phyloP scores from a whole-genome alignment of 441 rosid species.

The Pelargonium fulgidum region DNA sequence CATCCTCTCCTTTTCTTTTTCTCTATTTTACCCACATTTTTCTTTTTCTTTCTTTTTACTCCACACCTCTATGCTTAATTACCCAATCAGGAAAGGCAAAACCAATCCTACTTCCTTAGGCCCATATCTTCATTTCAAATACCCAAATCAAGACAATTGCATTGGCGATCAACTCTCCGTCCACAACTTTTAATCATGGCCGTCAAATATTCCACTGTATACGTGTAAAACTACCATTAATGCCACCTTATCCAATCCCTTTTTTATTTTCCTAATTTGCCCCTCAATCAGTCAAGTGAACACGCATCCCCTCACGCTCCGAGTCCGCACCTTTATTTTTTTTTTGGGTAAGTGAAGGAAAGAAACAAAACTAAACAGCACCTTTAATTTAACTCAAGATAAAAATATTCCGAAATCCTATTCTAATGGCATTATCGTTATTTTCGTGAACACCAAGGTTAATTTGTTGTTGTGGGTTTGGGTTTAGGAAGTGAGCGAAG shows the following conservation, averaged over 20 bases:
- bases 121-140: neutral
- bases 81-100: conserved; percentile 34
- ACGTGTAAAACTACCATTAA: neutral
- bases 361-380: too few species aligned
- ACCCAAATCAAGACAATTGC: neutral
- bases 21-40: neutral
- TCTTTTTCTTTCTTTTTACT: neutral
- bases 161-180: neutral
- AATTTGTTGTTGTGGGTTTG: neutral
- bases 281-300: neutral
- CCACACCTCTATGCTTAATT: conserved; percentile 20
- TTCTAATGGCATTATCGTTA: neutral
- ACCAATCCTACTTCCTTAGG: conserved; percentile 6
- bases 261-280: neutral
- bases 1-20: neutral
- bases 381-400: neutral
- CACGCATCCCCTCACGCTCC: neutral
- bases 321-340: too few species aligned
- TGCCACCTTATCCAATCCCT: neutral
- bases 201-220: neutral
- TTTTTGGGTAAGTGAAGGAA: too few species aligned
- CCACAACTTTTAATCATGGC: neutral
- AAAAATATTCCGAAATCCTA: neutral
- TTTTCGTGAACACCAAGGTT: neutral
- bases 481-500: neutral